Percentiles rank a stretch among this genome's conserved stretches.
Evolutionary conservation across 1,284 basidiomycete genomes (phyloP).

Genomic region (Xerocomus nothofagi): DNA sequence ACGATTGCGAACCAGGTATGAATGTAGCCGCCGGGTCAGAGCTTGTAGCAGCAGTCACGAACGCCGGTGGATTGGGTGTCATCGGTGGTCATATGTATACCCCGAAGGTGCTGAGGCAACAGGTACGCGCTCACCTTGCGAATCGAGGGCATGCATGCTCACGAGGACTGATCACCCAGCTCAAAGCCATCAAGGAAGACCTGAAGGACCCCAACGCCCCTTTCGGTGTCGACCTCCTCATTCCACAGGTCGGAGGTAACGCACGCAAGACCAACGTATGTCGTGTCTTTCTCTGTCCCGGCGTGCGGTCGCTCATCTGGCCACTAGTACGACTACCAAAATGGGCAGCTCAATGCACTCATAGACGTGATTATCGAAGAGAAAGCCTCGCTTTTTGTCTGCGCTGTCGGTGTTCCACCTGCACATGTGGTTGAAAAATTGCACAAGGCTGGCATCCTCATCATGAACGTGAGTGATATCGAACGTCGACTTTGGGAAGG

Average conservation of each 20-base stretch:
- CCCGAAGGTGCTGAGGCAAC: slow-evolving; percentile 67
- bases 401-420: slow-evolving; percentile 83
- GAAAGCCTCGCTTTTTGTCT: slow-evolving; percentile 81
- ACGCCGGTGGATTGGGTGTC: slow-evolving; percentile 81
- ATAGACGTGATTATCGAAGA: slow-evolving; percentile 88
- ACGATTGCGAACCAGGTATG: slow-evolving; percentile 55
- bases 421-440: slow-evolving; percentile 73
- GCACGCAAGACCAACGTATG: slow-evolving; percentile 85
- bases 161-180: slow-evolving; percentile 43
- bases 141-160: neutral
- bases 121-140: slow-evolving; percentile 43
- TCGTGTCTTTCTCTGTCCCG: slow-evolving; percentile 2
- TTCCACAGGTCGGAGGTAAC: slow-evolving; percentile 79
- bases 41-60: slow-evolving; percentile 84
- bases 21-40: slow-evolving; percentile 87
- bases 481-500: neutral
- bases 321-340: slow-evolving; percentile 73
- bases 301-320: slow-evolving; percentile 1
- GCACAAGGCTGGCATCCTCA: slow-evolving; percentile 76
- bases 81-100: slow-evolving; percentile 86
- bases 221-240: slow-evolving; percentile 84
- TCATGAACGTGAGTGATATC: slow-evolving; percentile 68
- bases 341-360: slow-evolving; percentile 76
- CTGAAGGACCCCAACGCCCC: slow-evolving; percentile 71
- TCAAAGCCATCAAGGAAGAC: slow-evolving; percentile 69